Base-by-base conservation (phyloP, 1,139 yeast species). In the Eremothecium gossypii region DNA sequence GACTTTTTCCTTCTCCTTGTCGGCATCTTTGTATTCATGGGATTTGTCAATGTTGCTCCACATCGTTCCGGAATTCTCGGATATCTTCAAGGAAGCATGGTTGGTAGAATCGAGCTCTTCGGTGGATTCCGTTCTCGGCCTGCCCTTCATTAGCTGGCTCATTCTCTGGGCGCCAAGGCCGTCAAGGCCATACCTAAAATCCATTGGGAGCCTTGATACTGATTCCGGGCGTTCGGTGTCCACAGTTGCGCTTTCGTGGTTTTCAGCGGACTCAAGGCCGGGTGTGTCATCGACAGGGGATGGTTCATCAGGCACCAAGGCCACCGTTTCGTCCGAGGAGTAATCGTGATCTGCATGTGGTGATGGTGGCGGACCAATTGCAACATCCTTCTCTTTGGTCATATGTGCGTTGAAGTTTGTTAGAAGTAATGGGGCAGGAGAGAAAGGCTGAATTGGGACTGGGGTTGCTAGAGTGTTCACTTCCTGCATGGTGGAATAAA, bases 401-500 rank as follows among this genome's bases (percentile, higher is more conserved):
- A n/a, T 29, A 29, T 34, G 37, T n/a, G 27, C 5, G 7, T 34
- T 34, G 6, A 23, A 10, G 29, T 34, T 34, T 6, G 37, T 34
- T 3, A 34, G 37, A 34, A 34, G 37, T 20, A 23, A 11, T 34
- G 37, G 37, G 29, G 7, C 27, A 5, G 37, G 29, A 34, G 37
- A 14, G 14, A 14, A 34, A 6, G n/a, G 37, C n/a, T 34, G 27
- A 23, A 14, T 34, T 6, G 17, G n/a, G 6, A 29, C 31, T 17
- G 23, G 23, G 4, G 35, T 32, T 5, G 35, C 35, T 4, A 29
- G 13, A 23, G 37, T n/a, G n/a, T 10, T n/a, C 20, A 23, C 7
- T 20, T 34, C 37, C n/a, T 17, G 37, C 37, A 34, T 34, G n/a
- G 37, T 34, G n/a, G 37, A 34, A 34, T 34, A 34, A 20, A 34